A percentile compares a stretch with the other conserved stretches of the same genome.
Conservation (phyloP, 352 stramenopile species). For the Peronospora belbahrii region DNA sequence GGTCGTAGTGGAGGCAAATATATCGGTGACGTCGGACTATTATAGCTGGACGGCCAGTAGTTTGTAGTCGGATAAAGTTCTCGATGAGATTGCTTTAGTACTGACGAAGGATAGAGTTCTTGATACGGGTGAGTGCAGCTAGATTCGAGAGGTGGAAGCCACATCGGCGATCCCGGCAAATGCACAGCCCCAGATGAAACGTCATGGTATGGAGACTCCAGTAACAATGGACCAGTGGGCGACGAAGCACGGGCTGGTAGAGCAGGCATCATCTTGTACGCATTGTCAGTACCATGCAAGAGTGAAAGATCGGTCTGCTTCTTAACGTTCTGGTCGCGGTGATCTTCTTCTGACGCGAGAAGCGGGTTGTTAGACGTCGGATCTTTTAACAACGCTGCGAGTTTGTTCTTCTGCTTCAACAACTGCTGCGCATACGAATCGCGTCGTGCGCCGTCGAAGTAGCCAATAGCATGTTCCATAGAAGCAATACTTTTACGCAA, state of each 20-base stretch:
- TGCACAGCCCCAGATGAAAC: neutral
- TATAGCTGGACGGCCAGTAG: constrained; percentile 5
- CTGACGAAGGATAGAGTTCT: constrained; percentile 12
- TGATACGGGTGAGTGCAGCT: constrained; percentile 15
- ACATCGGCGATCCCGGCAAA: constrained; percentile 11
- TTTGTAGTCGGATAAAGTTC: constrained; percentile 3
- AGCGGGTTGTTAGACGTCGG: constrained; percentile 45
- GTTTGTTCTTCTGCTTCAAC: constrained; percentile 67
- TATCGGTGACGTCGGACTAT: constrained; percentile 2
- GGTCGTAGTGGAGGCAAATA: constrained; percentile 31
- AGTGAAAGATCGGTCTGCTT: constrained; percentile 6
- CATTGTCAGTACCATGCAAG: neutral
- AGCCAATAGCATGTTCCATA: constrained; percentile 76
- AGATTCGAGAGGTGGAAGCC: constrained; percentile 5
- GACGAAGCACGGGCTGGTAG: constrained; percentile 14
- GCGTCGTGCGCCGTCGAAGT: constrained; percentile 61
- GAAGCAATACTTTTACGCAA: constrained; percentile 81
- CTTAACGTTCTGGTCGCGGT: neutral
- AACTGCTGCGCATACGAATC: constrained; percentile 68
- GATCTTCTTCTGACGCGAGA: constrained; percentile 29
- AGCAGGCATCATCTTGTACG: constrained; percentile 11
- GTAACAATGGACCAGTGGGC: constrained; percentile 20
- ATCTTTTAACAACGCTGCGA: constrained; percentile 53
- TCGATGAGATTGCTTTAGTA: constrained; percentile 1
- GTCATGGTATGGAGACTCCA: constrained; percentile 13